phyloP scores from a whole-genome alignment of 1,284 basidiomycete genomes.

The Wallemia hederae region DNA sequence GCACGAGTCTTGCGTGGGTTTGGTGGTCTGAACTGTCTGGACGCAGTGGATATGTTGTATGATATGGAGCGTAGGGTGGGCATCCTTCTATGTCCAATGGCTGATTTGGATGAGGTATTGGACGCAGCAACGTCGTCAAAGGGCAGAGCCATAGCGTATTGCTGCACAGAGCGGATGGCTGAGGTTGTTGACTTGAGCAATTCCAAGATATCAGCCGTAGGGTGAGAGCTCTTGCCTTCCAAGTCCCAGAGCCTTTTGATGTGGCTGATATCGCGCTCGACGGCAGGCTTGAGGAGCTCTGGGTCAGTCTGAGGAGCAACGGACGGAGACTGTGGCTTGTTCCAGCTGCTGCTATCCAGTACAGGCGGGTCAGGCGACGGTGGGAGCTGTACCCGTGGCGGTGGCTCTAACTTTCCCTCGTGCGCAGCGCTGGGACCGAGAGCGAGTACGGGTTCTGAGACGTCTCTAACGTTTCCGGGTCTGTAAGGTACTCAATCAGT shows the following conservation, averaged over 20 bases:
- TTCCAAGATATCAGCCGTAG: conserved; percentile 26
- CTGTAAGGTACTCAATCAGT: neutral
- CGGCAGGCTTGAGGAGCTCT: conserved; percentile 34
- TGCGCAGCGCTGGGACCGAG: conserved; percentile 34
- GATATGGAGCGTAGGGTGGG: conserved; percentile 14
- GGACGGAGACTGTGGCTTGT: conserved; percentile 15
- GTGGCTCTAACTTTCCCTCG: conserved; percentile 27
- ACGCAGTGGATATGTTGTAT: neutral
- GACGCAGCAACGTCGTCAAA: conserved; percentile 23
- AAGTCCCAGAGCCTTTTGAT: conserved; percentile 20
- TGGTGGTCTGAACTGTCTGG: neutral
- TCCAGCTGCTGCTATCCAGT: neutral
- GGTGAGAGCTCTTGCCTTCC: neutral
- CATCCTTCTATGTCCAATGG: conserved; percentile 16
- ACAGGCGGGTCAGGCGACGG: conserved; percentile 6
- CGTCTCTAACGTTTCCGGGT: neutral
- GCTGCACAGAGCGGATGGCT: conserved; percentile 43
- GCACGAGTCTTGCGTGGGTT: conserved; percentile 4
- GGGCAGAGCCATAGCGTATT: conserved; percentile 46
- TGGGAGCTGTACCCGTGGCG: conserved; percentile 29
- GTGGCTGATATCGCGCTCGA: conserved; percentile 35
- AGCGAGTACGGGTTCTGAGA: conserved; percentile 10
- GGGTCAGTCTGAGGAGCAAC: conserved; percentile 34
- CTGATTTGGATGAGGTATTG: conserved; percentile 21
- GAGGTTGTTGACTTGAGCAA: conserved; percentile 41